Conservation (phyloP, 2,329 filamentous ascomycete species). For the Talaromyces atroroseus region DNA sequence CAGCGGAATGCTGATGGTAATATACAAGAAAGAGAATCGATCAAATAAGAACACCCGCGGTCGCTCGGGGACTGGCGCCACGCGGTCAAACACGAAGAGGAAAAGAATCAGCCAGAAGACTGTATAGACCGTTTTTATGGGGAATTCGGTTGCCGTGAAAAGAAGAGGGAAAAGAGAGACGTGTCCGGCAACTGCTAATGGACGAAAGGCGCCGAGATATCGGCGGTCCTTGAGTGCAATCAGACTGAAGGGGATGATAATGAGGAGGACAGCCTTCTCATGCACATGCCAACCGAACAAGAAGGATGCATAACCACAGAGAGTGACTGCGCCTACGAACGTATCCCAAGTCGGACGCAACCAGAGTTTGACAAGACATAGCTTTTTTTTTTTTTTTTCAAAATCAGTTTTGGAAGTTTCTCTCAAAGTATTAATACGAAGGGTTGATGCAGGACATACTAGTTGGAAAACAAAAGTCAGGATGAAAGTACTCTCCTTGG, state of each 20-base stretch:
- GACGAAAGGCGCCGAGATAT: slow-evolving; percentile 85
- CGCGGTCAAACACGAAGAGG: slow-evolving; percentile 75
- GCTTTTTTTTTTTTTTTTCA: slow-evolving; percentile 24
- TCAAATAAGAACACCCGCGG: slow-evolving; percentile 86
- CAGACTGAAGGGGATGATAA: slow-evolving; percentile 92
- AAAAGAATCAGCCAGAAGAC: slow-evolving; percentile 86
- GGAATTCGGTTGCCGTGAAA: slow-evolving; percentile 88
- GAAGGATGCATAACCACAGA: slow-evolving; percentile 94
- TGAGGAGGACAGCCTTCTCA: slow-evolving; percentile 89
- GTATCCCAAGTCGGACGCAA: slow-evolving; percentile 74
- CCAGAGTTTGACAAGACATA: slow-evolving; percentile 79
- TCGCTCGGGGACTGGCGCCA: slow-evolving; percentile 75
- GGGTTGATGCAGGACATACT: slow-evolving; percentile 34
- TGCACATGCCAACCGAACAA: slow-evolving; percentile 98
- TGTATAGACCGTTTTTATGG: slow-evolving; percentile 89
- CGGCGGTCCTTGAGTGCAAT: slow-evolving; percentile 85
- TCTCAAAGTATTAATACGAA: neutral
- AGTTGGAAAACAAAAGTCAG: slow-evolving; percentile 78
- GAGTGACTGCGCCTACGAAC: slow-evolving; percentile 81
- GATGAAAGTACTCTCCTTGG: slow-evolving; percentile 70
- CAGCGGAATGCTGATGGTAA: slow-evolving; percentile 80
- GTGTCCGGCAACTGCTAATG: slow-evolving; percentile 85
- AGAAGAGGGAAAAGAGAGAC: slow-evolving; percentile 92
- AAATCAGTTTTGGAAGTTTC: no score
- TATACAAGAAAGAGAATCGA: slow-evolving; percentile 83